Evolutionary conservation across 2,329 filamentous ascomycete genomes (phyloP).

Genomic region (Cladophialophora exuberans): DNA sequence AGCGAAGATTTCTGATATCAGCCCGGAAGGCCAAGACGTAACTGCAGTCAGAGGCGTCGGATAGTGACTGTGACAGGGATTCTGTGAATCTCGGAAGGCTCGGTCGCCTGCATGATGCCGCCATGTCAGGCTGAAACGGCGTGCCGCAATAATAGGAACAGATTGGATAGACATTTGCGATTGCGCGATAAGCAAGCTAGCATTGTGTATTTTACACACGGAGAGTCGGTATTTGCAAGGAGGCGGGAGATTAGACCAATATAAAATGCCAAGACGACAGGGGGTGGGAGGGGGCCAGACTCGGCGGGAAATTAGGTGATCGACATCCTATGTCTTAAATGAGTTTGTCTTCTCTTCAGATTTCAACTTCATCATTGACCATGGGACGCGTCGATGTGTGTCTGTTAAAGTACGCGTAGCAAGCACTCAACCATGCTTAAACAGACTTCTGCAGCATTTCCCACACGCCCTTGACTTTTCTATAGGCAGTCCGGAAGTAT

Average conservation of each 20-base stretch:
- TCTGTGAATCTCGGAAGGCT: neutral
- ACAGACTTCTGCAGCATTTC: too few relatives aligned
- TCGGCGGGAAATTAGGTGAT: too few relatives aligned
- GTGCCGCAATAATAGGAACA: neutral
- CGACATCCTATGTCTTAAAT: too few relatives aligned
- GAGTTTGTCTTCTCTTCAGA: too few relatives aligned
- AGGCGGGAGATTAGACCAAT: neutral
- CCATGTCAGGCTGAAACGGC: slow-evolving; percentile 15
- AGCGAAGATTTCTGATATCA: slow-evolving; percentile 6
- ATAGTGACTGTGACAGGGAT: neutral
- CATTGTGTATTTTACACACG: neutral
- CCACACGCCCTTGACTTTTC: too few relatives aligned
- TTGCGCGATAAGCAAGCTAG: neutral
- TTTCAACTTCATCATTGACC: too few relatives aligned
- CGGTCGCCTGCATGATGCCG: slow-evolving; percentile 6
- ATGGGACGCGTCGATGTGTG: too few relatives aligned
- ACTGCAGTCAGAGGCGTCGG: slow-evolving; percentile 6
- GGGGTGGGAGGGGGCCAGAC: too few relatives aligned
- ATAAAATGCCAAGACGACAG: slow-evolving; percentile 4
- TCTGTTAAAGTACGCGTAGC: too few relatives aligned
- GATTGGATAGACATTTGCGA: neutral
- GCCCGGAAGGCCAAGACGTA: neutral
- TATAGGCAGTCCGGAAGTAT: too few relatives aligned
- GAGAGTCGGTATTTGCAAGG: neutral
- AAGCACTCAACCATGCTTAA: too few relatives aligned